Percentiles rank a stretch among this genome's conserved stretches.
Evolutionary conservation across 768 basidiomycete genomes (phyloP).

Genomic region (Pseudohyphozyma bogoriensis): DNA sequence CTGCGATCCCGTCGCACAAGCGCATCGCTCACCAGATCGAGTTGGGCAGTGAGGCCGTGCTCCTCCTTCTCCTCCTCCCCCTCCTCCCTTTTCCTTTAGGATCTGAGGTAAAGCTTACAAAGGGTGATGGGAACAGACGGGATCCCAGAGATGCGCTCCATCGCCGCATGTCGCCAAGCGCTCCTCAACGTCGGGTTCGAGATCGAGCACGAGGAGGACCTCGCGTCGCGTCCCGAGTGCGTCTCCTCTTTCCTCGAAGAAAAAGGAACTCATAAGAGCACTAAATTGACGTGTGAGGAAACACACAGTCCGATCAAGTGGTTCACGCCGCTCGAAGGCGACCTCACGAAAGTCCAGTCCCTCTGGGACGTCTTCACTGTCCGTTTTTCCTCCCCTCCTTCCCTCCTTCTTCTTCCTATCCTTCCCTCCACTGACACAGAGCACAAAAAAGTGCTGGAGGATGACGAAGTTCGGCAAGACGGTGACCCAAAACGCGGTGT

Average conservation of each 20-base stretch:
- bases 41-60: too few species aligned
- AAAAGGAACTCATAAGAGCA: too few species aligned
- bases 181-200: constrained; percentile 67
- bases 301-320: constrained; percentile 46
- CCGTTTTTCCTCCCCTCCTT: not conserved
- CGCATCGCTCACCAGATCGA: constrained; percentile 82
- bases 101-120: too few species aligned
- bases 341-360: constrained; percentile 84
- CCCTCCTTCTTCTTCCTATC: not conserved
- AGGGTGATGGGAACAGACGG: too few species aligned
- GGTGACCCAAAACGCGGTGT: constrained; percentile 69
- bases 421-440: too few species aligned
- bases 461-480: constrained; percentile 79
- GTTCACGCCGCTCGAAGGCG: constrained; percentile 97
- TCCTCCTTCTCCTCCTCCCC: too few species aligned
- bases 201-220: constrained; percentile 83
- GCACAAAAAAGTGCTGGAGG: constrained; percentile 62
- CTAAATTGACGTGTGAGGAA: constrained; percentile 36
- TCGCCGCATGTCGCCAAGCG: constrained; percentile 60
- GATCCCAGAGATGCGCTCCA: constrained; percentile 93
- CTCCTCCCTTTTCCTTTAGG: too few species aligned
- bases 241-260: constrained; percentile 3
- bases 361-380: constrained; percentile 75
- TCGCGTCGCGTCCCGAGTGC: constrained; percentile 67
- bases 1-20: constrained; percentile 71